Base-by-base conservation (phyloP, 306 rosid genomes). In the Prunus mume region DNA sequence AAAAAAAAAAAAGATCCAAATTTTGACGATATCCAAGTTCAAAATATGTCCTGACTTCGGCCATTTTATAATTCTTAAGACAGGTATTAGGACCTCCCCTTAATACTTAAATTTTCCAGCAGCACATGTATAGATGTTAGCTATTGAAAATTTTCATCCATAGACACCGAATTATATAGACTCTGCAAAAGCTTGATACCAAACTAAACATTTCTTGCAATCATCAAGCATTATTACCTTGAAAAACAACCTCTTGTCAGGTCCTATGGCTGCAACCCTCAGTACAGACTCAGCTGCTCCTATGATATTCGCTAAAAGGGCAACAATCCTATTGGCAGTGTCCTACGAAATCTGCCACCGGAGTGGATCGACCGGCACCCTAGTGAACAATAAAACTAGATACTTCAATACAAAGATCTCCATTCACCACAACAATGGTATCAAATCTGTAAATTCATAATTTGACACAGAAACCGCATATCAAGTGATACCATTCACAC, bases 291-390 rank as follows among this genome's bases (percentile, higher is more conserved):
- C 98, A 2, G 98, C 88, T 1, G 94, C 94, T 18, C 98, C 98
- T 0, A 94, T 61, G 17, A 97, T 94, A 46, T 94, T 94, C 1
- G 91, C 98, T n/a, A 91, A 84, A 64, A 90, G 84, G 0, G 97
- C 98, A 6, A 91, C 90, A 27, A 91, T 72, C 70, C 80, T 52
- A 62, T 89, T 94, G 3, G 98, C 96, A 45, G 86, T 83, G 65
- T 94, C 98, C 88, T 91, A 93, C 25, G 97, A 91, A 6, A 94
- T 87, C 77, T 91, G 97, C 97, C 98, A 94, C 81, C 90, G 97
- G 3, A 94, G 90, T 19, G 98, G 98, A 81, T 94, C 98, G 5
- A 91, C 96, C 0, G 97, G 96, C 9, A 91, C 98, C 87, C 98
- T 94, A 49, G 11, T 46, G 19, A 56, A 38, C 72, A 66, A 30